Evolutionary conservation across 108 stramenopile genomes (phyloP), one percentile per base, ranked within the genome.

Genomic region (Cyclotella kingstonii): DNA sequence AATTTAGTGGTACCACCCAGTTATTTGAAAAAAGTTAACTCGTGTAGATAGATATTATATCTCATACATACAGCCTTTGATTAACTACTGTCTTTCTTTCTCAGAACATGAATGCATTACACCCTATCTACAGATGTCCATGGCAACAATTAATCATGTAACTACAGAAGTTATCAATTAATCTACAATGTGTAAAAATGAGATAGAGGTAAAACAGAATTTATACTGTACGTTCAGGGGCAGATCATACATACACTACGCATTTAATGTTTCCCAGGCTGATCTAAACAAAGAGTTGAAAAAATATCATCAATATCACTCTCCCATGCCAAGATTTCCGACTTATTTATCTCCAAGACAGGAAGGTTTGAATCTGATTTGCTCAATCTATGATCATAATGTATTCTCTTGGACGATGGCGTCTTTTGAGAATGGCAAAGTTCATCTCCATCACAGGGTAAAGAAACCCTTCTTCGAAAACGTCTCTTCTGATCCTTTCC

Each of bases 231-330:
- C 7, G 36, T 36, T 36, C 11, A 36, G 7, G 11, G 36, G 7
- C 7, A 9, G 36, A 36, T 44, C 43, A 44, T 44, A 18, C 7
- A 44, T 8, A 27, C 6, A 4, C 6, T 27, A 23, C 3, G 27
- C 14, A 6, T 4, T 25, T 48, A 5, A 35, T 18, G 2, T 5
- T 35, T 35, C 12, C 35, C 12, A 17, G 31, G 18, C 25, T 34
- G 29, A 33, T 60, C 58, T 12, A 60, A 17, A 18, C 44, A 28
- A 10, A 60, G 26, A 0, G 44, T 60, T 28, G 58, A 43, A 10
- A 60, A 60, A 46, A 60, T 46, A 30, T 60, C 58, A 33, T 60
- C 44, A 26, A 12, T 21, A n/a, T 60, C 58, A 46, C 15, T 46
- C 34, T 60, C 58, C 1, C 38, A 46, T 27, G 58, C 58, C 29